Percentiles rank a stretch among this genome's conserved stretches.
phyloP scores from a whole-genome alignment of 331 rosid genomes.

The Malus hybrid region DNA sequence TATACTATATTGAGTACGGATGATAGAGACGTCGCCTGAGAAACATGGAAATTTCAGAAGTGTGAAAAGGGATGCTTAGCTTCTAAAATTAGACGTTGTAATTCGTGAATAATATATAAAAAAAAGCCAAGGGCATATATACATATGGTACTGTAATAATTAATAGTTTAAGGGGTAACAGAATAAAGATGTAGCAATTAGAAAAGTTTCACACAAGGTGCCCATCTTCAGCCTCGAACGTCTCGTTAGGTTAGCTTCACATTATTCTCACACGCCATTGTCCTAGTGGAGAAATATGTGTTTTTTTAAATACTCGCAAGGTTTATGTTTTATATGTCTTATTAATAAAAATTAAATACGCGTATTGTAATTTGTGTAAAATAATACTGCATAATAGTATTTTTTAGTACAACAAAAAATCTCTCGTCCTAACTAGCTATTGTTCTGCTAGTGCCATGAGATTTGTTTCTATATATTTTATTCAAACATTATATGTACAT shows the following conservation, averaged over 20 bases:
- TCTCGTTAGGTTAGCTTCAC: neutral
- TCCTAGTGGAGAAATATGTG: neutral
- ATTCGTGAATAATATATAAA: too few species aligned
- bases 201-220: neutral
- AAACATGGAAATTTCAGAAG: too few species aligned
- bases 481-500: neutral
- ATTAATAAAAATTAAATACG: too few species aligned
- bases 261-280: neutral
- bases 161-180: neutral
- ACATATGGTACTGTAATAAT: neutral
- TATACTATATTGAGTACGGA: neutral
- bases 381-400: too few species aligned
- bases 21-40: neutral
- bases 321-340: too few species aligned
- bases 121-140: too few species aligned
- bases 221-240: neutral
- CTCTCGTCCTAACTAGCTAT: too few species aligned
- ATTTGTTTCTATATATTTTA: neutral
- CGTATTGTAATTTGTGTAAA: too few species aligned
- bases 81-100: too few species aligned
- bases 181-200: neutral
- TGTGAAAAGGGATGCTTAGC: too few species aligned
- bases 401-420: too few species aligned
- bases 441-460: neutral
- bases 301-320: too few species aligned